Evolutionary conservation across 257 asterid genomes (phyloP).

Genomic region (Rauvolfia tetraphylla): DNA sequence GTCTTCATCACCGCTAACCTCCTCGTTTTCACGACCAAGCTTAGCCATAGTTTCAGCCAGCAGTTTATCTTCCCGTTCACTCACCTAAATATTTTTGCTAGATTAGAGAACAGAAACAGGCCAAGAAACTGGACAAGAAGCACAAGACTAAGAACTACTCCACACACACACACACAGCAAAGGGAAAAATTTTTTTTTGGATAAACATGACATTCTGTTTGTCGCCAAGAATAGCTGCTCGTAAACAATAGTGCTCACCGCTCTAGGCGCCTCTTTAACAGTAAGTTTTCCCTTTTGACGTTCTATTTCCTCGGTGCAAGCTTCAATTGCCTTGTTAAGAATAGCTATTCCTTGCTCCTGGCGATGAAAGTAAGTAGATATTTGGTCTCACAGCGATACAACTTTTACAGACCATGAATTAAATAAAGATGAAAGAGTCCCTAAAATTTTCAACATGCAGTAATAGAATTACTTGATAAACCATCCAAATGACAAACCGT

Average conservation of each 20-base stretch:
- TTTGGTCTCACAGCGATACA: neutral
- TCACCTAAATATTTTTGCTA: constrained; percentile 55
- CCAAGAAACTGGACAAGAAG: neutral
- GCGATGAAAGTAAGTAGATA: neutral
- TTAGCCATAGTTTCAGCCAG: constrained; percentile 82
- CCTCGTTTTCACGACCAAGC: constrained; percentile 67
- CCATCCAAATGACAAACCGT: neutral
- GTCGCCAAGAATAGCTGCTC: neutral
- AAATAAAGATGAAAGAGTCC: neutral
- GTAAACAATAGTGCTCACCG: constrained; percentile 44
- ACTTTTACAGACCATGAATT: constrained; percentile 6
- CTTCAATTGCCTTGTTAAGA: constrained; percentile 79
- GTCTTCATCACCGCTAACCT: constrained; percentile 81
- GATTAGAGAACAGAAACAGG: neutral
- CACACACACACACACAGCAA: neutral
- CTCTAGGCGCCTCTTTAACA: constrained; percentile 89
- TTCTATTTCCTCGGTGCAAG: constrained; percentile 77
- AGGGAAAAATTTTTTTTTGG: no score
- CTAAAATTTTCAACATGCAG: neutral
- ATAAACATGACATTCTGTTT: neutral
- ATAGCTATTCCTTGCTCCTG: constrained; percentile 95
- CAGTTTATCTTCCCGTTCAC: constrained; percentile 87
- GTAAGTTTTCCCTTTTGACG: constrained; percentile 79
- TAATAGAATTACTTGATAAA: neutral
- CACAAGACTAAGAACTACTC: neutral